Conservation (phyloP, 495 filamentous ascomycete genomes). For the Daldinia concentrica region DNA sequence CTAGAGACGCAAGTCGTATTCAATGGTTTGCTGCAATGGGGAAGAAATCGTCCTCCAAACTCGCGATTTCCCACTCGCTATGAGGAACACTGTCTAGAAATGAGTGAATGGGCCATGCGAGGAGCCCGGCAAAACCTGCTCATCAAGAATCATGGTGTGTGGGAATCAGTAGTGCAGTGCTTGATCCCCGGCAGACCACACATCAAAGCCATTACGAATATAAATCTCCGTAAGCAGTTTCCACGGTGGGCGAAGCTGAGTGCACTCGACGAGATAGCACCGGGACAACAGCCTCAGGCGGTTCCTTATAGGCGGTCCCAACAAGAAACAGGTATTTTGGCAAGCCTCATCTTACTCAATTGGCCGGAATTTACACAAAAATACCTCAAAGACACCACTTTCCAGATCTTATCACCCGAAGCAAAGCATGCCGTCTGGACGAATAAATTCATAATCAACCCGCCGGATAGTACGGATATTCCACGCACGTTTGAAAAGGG, state of each 20-base stretch:
- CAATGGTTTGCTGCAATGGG: constrained; percentile 34
- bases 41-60: background rate
- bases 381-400: constrained; percentile 13
- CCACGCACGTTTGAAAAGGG: background rate
- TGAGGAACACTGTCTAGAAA: constrained; percentile 37
- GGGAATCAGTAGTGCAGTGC: constrained; percentile 22
- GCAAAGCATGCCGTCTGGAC: constrained; percentile 29
- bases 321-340: constrained; percentile 21
- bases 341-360: constrained; percentile 22
- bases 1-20: constrained; percentile 39
- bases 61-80: constrained; percentile 23
- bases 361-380: constrained; percentile 39
- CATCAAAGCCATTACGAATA: constrained; percentile 4
- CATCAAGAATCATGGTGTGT: constrained; percentile 6
- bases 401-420: constrained; percentile 12
- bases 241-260: constrained; percentile 24
- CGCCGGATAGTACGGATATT: background rate
- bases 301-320: background rate
- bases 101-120: constrained; percentile 23
- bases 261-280: constrained; percentile 1
- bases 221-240: constrained; percentile 2
- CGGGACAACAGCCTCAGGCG: background rate
- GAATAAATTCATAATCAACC: constrained; percentile 22
- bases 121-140: constrained; percentile 19
- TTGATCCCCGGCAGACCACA: constrained; percentile 12